phyloP scores from a whole-genome alignment of 306 rosid species.

The Quercus glauca region DNA sequence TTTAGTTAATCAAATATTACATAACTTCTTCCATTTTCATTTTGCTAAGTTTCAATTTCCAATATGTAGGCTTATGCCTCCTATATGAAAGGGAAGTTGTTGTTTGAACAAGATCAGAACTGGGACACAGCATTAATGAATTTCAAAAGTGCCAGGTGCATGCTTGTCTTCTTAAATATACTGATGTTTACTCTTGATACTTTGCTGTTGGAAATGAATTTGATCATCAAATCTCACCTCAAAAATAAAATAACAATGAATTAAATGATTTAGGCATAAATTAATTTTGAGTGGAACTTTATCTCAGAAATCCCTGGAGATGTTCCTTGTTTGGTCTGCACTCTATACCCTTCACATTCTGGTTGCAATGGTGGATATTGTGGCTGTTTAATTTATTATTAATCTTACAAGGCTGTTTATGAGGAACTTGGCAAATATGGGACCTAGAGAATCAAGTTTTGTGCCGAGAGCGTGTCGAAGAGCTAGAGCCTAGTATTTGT shows the following conservation, averaged over 20 bases:
- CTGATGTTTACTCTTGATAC: not conserved
- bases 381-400: not conserved
- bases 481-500: conserved; percentile 91
- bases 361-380: not conserved
- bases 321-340: not conserved
- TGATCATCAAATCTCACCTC: not conserved
- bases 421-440: conserved; percentile 97
- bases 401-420: conserved; percentile 70
- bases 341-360: not conserved
- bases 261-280: not conserved
- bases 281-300: not conserved
- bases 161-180: conserved; percentile 14
- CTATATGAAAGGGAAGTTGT: conserved; percentile 89
- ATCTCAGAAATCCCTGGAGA: not conserved
- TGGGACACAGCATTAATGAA: conserved; percentile 88
- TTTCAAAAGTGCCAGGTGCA: conserved; percentile 96
- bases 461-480: conserved; percentile 97
- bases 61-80: conserved; percentile 82
- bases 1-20: conserved; percentile 14
- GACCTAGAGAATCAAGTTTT: conserved; percentile 91
- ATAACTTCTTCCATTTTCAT: conserved; percentile 7
- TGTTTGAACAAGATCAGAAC: conserved; percentile 94
- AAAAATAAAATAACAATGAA: too few relatives aligned
- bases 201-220: not conserved
- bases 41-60: not conserved